Base-by-base conservation (phyloP, 2,329 filamentous ascomycete genomes). In the Dothistroma pini region DNA sequence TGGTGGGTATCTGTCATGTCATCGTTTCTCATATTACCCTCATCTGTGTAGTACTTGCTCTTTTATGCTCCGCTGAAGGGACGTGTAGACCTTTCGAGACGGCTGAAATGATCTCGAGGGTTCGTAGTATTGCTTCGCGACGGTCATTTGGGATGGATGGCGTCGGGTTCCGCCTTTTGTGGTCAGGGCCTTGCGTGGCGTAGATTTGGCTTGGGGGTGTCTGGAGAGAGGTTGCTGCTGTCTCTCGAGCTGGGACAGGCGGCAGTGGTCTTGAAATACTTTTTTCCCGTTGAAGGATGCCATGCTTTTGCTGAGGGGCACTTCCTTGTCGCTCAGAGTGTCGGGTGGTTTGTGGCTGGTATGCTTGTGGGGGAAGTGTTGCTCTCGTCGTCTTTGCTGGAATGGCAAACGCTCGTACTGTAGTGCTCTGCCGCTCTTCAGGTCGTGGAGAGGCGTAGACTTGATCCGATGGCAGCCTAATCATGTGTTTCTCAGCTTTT, bases 51-150 rank as follows among this genome's bases (percentile, higher is more conserved):
- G 34, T 16, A 11, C 34, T 38, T 10, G 34, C 34, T 11, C 32
- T n/a, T 41, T 5, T 41, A 16, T 41, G 38, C 38, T 41, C 6
- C 38, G 14, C 14, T 16, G 14, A 16, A 11, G 38, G 38, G 10
- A 41, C n/a, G 38, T 53, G 12, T n/a, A 35, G n/a, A 34, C 63
- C 63, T 21, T 47, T 58, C 31, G 56, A 34, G 8, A 62, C 58
- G 16, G 65, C 65, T 2, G 63, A 59, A 21, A 68, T 53, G 56
- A 68, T 68, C 35, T 67, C 57, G 22, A 68, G 54, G 1, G 66
- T 64, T 16, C 62, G 61, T 11, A 66, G 60, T 19, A 68, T 67
- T 6, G 66, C 66, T 32, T 67, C 65, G n/a, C 62, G 56, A 12
- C 64, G 62, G 19, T 68, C 65, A 12, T 57, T 29, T 10, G 34